Base-by-base conservation (phyloP, 78 protist species). In the Dictyostelium brefeldianum region DNA sequence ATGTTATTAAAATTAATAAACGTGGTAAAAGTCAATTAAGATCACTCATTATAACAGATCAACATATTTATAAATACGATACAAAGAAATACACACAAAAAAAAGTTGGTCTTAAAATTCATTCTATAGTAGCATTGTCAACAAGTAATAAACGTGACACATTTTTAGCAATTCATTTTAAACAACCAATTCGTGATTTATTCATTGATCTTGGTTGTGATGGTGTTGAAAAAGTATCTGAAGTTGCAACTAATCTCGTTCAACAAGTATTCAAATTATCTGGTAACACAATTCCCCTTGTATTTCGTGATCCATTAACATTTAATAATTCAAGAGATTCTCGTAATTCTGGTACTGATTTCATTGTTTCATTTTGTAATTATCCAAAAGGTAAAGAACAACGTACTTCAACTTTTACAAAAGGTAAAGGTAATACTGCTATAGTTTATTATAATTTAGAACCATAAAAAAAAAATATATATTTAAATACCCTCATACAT, bases 1-100 rank as follows among this genome's bases (percentile, higher is more conserved):
- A 89, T 50, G 96, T 95, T 12, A 71, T 51, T 31, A 96, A 96
- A 82, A 59, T 77, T 12, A 96, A 97, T 91, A 77, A 81, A 8
- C 48, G 83, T 54, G 90, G 71, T 89, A 90, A 94, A 80, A 56
- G 73, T n/a, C 95, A 96, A 57, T 25, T 70, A 67, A 73, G 97
- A 27, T 78, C 78, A 31, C 11, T 97, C 3, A 75, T 97, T 36
- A 79, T 97, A n/a, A 94, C 97, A 0, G 94, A 89, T 51, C 64
- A 78, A 79, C 62, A 59, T 54, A 65, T 97, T 18, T 95, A 95
- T 85, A 74, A 96, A 56, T 62, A 89, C 27, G 98, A 96, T 57
- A 94, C 97, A 46, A 90, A 95, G 74, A 75, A 95, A 36, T 95
- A 89, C 41, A 95, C 83, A 46, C 91, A 82, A 62, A 93, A 93